phyloP scores from a whole-genome alignment of 2,329 filamentous ascomycete genomes.

The Acrocalymma vagum region DNA sequence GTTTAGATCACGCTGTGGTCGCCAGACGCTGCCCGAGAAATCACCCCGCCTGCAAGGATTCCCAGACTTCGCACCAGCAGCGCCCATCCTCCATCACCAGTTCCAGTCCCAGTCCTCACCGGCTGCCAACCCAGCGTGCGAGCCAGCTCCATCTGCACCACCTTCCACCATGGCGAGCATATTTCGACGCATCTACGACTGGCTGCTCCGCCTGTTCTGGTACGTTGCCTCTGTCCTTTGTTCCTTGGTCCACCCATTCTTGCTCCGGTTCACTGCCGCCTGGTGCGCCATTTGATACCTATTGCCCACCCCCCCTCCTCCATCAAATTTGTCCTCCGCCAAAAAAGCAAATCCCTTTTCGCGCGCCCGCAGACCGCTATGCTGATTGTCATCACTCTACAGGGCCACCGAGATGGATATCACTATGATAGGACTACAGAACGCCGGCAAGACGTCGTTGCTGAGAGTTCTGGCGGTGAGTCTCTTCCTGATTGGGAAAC shows the following conservation, averaged over 20 bases:
- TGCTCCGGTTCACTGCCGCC: constrained; percentile 29
- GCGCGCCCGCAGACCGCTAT: constrained; percentile 18
- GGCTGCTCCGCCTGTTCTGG: constrained; percentile 98
- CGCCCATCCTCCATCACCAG: constrained; percentile 36
- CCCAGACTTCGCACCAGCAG: constrained; percentile 38
- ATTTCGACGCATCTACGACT: constrained; percentile 96
- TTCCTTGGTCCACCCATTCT: constrained; percentile 12
- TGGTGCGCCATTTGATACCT: constrained; percentile 39
- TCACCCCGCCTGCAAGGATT: constrained; percentile 48
- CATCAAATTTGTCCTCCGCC: constrained; percentile 20
- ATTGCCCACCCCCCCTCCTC: constrained; percentile 14
- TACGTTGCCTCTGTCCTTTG: constrained; percentile 57
- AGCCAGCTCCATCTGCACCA: constrained; percentile 41
- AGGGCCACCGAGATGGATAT: constrained; percentile 99
- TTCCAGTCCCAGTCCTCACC: constrained; percentile 27
- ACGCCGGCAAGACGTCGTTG: constrained; percentile 96
- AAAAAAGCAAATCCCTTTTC: constrained; percentile 26
- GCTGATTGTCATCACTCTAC: constrained; percentile 30
- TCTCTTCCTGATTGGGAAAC: constrained; percentile 44
- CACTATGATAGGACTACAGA: constrained; percentile 97
- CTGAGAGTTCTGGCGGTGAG: constrained; percentile 94
- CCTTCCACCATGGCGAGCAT: constrained; percentile 77
- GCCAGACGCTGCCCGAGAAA: constrained; percentile 34
- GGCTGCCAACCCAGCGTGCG: constrained; percentile 32
- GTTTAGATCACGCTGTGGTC: constrained; percentile 33